Evolutionary conservation across 441 rosid genomes (phyloP), one percentile per base, ranked within the genome.

Genomic region (Biscutella laevigata): DNA sequence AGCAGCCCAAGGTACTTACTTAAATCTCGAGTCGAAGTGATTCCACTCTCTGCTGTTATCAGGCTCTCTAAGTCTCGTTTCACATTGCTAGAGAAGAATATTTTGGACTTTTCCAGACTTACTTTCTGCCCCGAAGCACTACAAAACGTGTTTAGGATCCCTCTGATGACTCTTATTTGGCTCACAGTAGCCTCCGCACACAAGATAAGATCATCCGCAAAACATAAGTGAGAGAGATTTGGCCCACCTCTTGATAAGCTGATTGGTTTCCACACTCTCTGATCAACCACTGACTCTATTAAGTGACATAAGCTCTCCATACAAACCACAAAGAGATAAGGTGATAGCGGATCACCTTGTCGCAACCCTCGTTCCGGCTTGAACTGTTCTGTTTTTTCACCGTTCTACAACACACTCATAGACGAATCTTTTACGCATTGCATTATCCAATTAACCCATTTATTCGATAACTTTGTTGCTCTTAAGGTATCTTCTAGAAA

Each of bases 11-110:
- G 19, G 4, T 57, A 43, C 0, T 32, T 16, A 0, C 53, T 34
- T 1, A 57, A 12, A n/a, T 57, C 38, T 0, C 6, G 4, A 0
- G 62, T 43, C 1, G 4, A 19, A 0, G 0, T 1, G 0, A 27
- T 47, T 0, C 37, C 35, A n/a, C 53, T 47, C 1, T 8, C 36
- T 2, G 4, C 5, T 8, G 22, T 47, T 0, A 47, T 12, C 0
- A 0, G 1, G 0, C 4, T 9, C 2, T 4, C 8, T 4, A 29
- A 4, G 0, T 10, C 37, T 0, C 22, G 7, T 0, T 7, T 4
- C 0, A 30, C 26, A 19, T 48, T 48, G 0, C 0, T 0, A 0
- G 16, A 48, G 2, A 48, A 28, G 5, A 2, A 16, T 0, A 48
- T 32, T 2, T 48, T 27, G 3, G 53, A 27, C 2, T 16, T 48